Conservation (phyloP, 176 grass and related monocot species). For the Oryza brachyantha region DNA sequence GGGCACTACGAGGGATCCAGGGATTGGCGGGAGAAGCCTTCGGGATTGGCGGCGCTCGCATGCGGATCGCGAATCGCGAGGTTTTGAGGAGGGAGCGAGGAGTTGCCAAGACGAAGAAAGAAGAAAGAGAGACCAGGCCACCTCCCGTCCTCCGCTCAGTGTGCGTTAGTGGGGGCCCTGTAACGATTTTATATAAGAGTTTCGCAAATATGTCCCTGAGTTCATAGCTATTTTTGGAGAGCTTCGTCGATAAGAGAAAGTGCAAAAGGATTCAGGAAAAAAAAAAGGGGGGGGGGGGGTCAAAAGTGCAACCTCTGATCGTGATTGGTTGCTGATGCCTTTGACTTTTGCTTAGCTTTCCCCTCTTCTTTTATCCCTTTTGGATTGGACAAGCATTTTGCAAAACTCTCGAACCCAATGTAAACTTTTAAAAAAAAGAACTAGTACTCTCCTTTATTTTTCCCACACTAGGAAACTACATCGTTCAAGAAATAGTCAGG, state of each 20-base stretch:
- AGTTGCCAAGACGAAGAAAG: neutral
- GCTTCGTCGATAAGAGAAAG: neutral
- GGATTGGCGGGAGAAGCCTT: neutral
- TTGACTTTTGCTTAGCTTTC: conserved; percentile 32
- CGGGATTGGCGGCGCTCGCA: neutral
- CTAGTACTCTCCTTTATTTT: neutral
- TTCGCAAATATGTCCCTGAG: neutral
- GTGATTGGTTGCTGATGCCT: conserved; percentile 31
- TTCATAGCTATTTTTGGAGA: neutral
- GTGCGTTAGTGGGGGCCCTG: conserved; percentile 12
- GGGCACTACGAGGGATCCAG: neutral
- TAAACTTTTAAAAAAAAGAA: neutral
- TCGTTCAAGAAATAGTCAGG: conserved; percentile 19
- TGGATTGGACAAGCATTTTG: neutral
- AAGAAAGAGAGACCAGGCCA: no score
- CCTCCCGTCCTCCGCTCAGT: conserved; percentile 3
- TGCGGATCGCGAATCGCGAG: conserved; percentile 31
- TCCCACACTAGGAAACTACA: neutral
- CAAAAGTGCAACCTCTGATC: conserved; percentile 11
- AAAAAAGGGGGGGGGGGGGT: no score
- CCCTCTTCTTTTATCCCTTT: neutral
- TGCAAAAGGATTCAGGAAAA: neutral
- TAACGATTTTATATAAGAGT: conserved; percentile 18
- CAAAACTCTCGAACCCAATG: neutral
- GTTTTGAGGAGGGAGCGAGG: neutral